A percentile compares a stretch with the other conserved stretches of the same genome.
Evolutionary conservation across 106 monocot species (phyloP).

Genomic region (Dendrobium huoshanense): DNA sequence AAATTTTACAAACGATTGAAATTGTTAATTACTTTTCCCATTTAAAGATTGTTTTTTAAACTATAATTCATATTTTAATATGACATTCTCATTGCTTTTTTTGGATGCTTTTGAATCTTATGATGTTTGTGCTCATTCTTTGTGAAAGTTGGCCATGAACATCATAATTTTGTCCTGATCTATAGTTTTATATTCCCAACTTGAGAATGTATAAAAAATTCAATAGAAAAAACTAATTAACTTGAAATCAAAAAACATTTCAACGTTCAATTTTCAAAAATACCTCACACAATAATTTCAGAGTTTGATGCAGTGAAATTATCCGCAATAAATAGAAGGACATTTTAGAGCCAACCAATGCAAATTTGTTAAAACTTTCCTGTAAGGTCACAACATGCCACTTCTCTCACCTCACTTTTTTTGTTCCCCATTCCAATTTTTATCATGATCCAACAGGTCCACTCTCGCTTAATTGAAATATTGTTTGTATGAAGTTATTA

Average conservation of each 20-base stretch:
- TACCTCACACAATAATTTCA: background rate
- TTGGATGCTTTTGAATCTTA: too few relatives aligned
- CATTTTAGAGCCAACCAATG: background rate
- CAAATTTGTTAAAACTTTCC: background rate
- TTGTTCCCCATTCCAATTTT: background rate
- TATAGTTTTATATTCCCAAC: too few relatives aligned
- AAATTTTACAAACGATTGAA: background rate
- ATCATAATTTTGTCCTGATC: too few relatives aligned
- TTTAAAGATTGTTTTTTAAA: background rate
- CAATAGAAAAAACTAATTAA: background rate
- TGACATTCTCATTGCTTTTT: too few relatives aligned
- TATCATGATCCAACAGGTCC: too few relatives aligned
- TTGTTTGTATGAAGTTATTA: background rate
- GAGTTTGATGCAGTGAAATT: background rate
- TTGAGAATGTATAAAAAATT: constrained; percentile 17
- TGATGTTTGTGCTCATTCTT: too few relatives aligned
- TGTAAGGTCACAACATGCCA: background rate
- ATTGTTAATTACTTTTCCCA: background rate
- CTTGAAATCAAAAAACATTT: background rate
- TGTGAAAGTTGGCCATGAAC: too few relatives aligned
- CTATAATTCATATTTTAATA: too few relatives aligned
- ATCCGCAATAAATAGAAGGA: background rate
- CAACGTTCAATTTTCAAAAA: background rate
- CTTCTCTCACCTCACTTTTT: background rate
- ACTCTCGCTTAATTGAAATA: background rate